Evolutionary conservation across 1,284 basidiomycete species (phyloP), one percentile per base, ranked within the genome.

Genomic region (Naganishia sp.): DNA sequence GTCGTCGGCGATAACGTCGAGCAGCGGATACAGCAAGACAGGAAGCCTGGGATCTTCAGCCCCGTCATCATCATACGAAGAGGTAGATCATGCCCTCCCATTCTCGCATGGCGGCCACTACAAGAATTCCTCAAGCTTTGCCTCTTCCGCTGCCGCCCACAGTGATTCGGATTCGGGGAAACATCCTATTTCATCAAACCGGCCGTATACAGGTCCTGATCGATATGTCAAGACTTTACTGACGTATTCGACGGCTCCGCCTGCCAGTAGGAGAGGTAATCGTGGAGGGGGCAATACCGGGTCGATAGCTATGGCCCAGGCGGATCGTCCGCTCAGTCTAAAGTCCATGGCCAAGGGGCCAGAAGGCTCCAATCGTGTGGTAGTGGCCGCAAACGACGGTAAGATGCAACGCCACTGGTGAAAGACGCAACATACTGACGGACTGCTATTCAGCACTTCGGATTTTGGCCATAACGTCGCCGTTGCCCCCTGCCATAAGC

Each of bases 301-400:
- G 10, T 39, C 61, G 9, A 23, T 21, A 6, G 47, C 21, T 9
- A n/a, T 23, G 15, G 23, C 4, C 42, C 43, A 45, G 28, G 1
- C 41, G 7, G 45, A 63, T 25, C 55, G 63, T 39, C 65, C 65
- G 11, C 68, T 74, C 6, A 69, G 75, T 49, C 64, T 79, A 50
- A 76, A 68, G 21, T 72, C 73, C 28, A 78, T 80, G 76, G 77
- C 75, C 6, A 69, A 72, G 58, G 78, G 78, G 6, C 73, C 75
- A 4, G 69, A 71, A 7, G 76, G 76, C 2, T 71, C 68, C 18
- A 77, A 75, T 54, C 45, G 53, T 31, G 45, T 66, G 6, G 77
- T 72, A 2, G 70, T 80, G 5, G 79, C 78, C 11, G 79, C 77
- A 17, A 74, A 75, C 15, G 77, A 79, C 63, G 76, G 77, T 80